Percentiles rank a stretch among this genome's conserved stretches.
Evolutionary conservation across 306 rosid genomes (phyloP).

Genomic region (Rosa rugosa): DNA sequence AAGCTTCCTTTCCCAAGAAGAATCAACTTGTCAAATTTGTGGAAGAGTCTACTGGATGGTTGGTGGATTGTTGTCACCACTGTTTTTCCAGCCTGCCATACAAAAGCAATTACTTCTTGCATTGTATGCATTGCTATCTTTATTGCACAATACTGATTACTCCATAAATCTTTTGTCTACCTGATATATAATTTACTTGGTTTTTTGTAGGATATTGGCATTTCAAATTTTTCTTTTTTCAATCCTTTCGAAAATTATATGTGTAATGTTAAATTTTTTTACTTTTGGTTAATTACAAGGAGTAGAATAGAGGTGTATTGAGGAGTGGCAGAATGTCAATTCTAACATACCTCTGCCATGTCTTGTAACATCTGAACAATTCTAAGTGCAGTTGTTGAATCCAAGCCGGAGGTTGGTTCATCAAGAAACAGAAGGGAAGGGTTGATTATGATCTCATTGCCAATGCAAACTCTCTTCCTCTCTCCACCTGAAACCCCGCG

Average conservation of each 20-base stretch:
- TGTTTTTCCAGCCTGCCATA: conserved; percentile 86
- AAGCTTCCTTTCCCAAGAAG: conserved; percentile 95
- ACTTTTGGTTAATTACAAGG: neutral
- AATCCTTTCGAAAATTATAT: neutral
- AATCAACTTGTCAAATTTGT: conserved; percentile 92
- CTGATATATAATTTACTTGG: neutral
- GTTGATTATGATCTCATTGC: conserved; percentile 88
- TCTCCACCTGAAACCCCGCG: conserved; percentile 98
- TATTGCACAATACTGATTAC: neutral
- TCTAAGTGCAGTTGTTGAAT: conserved; percentile 91
- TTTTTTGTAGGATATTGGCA: neutral
- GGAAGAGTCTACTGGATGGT: conserved; percentile 95
- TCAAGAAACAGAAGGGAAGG: conserved; percentile 93
- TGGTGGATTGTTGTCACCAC: conserved; percentile 97
- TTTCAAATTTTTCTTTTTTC: neutral
- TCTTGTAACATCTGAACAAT: conserved; percentile 92
- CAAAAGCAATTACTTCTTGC: neutral
- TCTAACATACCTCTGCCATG: conserved; percentile 73
- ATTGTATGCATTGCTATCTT: neutral
- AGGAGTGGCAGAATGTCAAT: neutral
- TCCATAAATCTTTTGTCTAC: neutral
- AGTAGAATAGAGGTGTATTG: neutral
- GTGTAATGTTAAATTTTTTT: neutral
- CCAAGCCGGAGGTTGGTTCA: conserved; percentile 99
- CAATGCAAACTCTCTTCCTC: conserved; percentile 91